Percentiles rank a stretch among this genome's conserved stretches.
These are phyloP conservation scores for Fragaria vesca DNA, from an alignment of 306 rosid species.

Conservation along the genomic window DNA sequence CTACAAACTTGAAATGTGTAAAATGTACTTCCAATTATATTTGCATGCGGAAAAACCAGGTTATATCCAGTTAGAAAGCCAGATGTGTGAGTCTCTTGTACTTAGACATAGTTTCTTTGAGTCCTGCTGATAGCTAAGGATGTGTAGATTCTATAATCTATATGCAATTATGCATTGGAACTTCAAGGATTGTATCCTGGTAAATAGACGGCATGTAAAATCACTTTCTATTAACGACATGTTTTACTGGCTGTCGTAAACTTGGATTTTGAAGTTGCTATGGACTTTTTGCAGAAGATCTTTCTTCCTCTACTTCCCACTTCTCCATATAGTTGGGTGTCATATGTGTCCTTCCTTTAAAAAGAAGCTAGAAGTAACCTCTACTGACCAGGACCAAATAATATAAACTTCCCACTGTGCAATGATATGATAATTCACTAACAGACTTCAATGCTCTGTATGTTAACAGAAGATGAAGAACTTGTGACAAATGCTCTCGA, in stretches of 20 bases:
- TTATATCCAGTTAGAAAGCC: neutral
- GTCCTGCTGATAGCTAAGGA: neutral
- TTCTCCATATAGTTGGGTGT: neutral
- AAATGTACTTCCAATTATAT: neutral
- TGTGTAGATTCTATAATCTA: neutral
- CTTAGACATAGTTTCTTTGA: neutral
- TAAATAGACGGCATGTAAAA: neutral
- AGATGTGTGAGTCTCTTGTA: neutral
- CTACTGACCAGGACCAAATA: neutral
- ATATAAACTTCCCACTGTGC: neutral
- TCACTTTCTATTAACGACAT: neutral
- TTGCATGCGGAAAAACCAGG: neutral
- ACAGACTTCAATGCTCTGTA: conserved; percentile 23
- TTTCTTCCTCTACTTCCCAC: neutral
- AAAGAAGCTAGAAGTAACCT: neutral
- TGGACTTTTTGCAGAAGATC: neutral
- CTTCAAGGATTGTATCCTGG: neutral
- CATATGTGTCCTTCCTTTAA: neutral
- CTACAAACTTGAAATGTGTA: neutral
- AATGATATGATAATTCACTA: neutral
- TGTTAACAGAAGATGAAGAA: conserved; percentile 90
- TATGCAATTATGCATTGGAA: neutral
- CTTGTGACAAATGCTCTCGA: conserved; percentile 96
- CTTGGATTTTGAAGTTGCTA: neutral
- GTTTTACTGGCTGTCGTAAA: neutral